These are phyloP conservation scores for Fusarium tuaranense DNA, from an alignment of 2,329 filamentous ascomycete genomes.

Conservation along the genomic window DNA sequence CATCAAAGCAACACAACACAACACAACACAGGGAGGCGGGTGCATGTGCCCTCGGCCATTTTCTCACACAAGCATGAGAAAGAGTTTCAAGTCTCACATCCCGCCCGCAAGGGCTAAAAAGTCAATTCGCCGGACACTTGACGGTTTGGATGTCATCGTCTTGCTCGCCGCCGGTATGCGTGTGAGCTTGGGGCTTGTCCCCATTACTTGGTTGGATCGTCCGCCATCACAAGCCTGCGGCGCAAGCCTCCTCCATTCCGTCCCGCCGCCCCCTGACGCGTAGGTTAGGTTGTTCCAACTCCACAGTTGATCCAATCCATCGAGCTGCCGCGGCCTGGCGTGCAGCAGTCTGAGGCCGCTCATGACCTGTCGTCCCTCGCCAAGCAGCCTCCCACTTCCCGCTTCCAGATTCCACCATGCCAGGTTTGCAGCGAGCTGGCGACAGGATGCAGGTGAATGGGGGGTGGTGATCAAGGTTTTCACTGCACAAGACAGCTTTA, in stretches of 20 bases:
- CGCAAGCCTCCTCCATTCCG: slow-evolving; percentile 33
- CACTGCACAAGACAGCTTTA: not conserved
- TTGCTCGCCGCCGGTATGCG: slow-evolving; percentile 3
- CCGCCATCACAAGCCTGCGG: slow-evolving; percentile 14
- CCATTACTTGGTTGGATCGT: slow-evolving; percentile 33
- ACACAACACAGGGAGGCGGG: slow-evolving; percentile 3
- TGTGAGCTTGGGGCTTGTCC: slow-evolving; percentile 13
- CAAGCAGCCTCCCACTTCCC: slow-evolving; percentile 34
- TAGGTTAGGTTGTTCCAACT: slow-evolving; percentile 18
- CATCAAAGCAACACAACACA: slow-evolving; percentile 10
- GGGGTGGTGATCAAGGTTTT: slow-evolving; percentile 24
- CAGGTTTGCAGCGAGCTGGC: slow-evolving; percentile 11
- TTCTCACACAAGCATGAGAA: not conserved
- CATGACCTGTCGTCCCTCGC: slow-evolving; percentile 15
- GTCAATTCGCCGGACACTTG: slow-evolving; percentile 1
- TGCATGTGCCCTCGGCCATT: not conserved
- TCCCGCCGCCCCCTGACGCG: slow-evolving; percentile 38
- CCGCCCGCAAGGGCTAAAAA: not conserved
- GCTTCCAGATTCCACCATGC: slow-evolving; percentile 20
- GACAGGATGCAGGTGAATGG: slow-evolving; percentile 12
- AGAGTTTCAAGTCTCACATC: slow-evolving; percentile 8
- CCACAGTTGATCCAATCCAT: slow-evolving; percentile 18
- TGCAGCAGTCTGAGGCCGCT: slow-evolving; percentile 3
- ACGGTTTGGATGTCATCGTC: slow-evolving; percentile 6
- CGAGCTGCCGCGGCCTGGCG: slow-evolving; percentile 19